Conservation (phyloP, 352 stramenopile species). For the Bremia lactucae region DNA sequence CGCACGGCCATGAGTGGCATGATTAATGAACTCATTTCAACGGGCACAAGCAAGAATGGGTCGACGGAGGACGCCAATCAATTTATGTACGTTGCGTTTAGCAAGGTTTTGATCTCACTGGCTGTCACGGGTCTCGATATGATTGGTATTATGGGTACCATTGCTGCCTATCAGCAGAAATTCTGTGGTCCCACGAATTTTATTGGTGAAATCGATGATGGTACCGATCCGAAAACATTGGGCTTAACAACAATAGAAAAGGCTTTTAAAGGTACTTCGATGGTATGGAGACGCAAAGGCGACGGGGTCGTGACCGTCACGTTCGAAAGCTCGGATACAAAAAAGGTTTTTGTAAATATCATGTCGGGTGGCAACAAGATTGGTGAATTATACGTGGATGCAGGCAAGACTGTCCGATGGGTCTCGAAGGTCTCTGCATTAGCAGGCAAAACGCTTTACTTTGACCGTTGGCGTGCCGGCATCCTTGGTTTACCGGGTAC, state of each 20-base stretch:
- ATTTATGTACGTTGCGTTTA: constrained; percentile 28
- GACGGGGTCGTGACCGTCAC: constrained; percentile 26
- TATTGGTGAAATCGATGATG: constrained; percentile 47
- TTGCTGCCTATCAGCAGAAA: constrained; percentile 39
- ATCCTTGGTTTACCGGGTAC: constrained; percentile 45
- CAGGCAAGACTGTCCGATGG: constrained; percentile 23
- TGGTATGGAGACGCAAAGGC: constrained; percentile 29
- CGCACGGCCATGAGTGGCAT: constrained; percentile 42
- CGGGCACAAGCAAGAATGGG: constrained; percentile 24
- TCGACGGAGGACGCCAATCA: constrained; percentile 22
- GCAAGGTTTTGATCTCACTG: constrained; percentile 36
- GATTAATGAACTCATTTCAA: constrained; percentile 38
- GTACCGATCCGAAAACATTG: constrained; percentile 25
- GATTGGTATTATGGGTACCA: constrained; percentile 33
- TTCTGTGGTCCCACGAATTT: constrained; percentile 49
- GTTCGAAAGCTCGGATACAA: constrained; percentile 31
- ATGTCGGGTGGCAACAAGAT: constrained; percentile 32
- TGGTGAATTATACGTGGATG: constrained; percentile 25
- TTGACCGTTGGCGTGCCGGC: constrained; percentile 52
- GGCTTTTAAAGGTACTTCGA: constrained; percentile 31
- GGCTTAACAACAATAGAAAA: constrained; percentile 28
- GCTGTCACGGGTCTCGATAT: constrained; percentile 39
- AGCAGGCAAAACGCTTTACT: constrained; percentile 53
- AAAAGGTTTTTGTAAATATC: constrained; percentile 40
- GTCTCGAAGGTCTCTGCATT: constrained; percentile 21